These are phyloP conservation scores for Saccharomyces hybrid DNA, from an alignment of 1,139 yeast genomes.

Conservation along the genomic window DNA sequence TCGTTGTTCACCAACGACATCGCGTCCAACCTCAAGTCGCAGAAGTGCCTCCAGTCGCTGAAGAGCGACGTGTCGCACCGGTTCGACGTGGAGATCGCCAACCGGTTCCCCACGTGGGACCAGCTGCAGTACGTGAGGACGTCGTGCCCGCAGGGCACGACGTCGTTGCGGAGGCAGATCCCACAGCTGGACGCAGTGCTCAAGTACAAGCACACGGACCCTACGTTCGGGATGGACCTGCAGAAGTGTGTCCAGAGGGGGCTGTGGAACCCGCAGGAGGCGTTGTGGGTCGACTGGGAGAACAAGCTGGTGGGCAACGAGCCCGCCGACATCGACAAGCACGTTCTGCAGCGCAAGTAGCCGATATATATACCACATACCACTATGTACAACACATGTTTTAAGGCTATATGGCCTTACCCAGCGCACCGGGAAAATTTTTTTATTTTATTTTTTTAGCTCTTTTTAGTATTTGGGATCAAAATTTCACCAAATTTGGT, in stretches of 20 bases:
- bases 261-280: slow-evolving; percentile 18
- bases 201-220: slow-evolving; percentile 13
- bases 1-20: slow-evolving; percentile 23
- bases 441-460: no score
- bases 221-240: slow-evolving; percentile 20
- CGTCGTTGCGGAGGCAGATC: slow-evolving; percentile 14
- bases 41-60: slow-evolving; percentile 14
- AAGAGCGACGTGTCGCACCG: slow-evolving; percentile 14
- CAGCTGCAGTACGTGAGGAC: slow-evolving; percentile 24
- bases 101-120: slow-evolving; percentile 26
- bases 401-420: background rate
- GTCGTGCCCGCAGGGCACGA: slow-evolving; percentile 9
- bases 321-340: slow-evolving; percentile 8
- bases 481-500: no score
- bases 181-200: slow-evolving; percentile 16
- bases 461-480: background rate
- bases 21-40: slow-evolving; percentile 12
- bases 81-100: slow-evolving; percentile 18
- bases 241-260: slow-evolving; percentile 15
- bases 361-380: background rate
- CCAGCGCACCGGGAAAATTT: background rate
- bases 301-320: slow-evolving; percentile 19
- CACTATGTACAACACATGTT: background rate
- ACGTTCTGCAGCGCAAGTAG: background rate
- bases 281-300: slow-evolving; percentile 31